A percentile compares a stretch with the other conserved stretches of the same genome.
Evolutionary conservation across 139 green algal species (phyloP).

Genomic region (Zygnema cylindricum): DNA sequence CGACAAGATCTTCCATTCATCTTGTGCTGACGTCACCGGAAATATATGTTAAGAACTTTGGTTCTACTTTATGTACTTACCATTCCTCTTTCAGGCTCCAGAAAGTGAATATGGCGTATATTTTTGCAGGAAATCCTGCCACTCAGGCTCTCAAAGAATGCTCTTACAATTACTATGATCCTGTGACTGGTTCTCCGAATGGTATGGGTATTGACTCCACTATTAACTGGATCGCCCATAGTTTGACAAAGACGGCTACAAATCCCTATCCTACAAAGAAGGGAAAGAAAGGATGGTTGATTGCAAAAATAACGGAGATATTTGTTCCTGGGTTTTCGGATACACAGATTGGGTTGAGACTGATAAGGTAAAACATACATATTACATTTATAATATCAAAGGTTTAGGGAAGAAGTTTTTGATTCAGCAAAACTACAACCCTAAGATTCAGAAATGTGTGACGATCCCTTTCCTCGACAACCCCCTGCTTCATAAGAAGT

Average conservation of each 20-base stretch:
- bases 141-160: neutral
- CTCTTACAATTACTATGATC: neutral
- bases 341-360: neutral
- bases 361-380: too few species aligned
- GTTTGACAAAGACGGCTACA: neutral
- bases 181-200: neutral
- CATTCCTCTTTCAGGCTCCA: neutral
- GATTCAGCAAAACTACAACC: too few species aligned
- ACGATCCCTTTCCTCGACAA: too few species aligned
- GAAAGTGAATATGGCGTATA: neutral
- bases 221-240: neutral
- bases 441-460: too few species aligned
- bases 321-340: neutral
- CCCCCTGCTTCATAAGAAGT: too few species aligned
- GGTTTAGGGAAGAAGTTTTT: too few species aligned
- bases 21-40: neutral
- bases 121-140: neutral
- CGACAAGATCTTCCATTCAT: neutral
- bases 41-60: neutral
- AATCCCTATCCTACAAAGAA: neutral
- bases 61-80: neutral
- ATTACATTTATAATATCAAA: too few species aligned
- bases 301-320: neutral
- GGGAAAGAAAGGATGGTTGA: neutral
- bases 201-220: neutral